Evolutionary conservation across 148 eudicot genomes (phyloP), one percentile per base, ranked within the genome.

Genomic region (Euryodendron excelsum): DNA sequence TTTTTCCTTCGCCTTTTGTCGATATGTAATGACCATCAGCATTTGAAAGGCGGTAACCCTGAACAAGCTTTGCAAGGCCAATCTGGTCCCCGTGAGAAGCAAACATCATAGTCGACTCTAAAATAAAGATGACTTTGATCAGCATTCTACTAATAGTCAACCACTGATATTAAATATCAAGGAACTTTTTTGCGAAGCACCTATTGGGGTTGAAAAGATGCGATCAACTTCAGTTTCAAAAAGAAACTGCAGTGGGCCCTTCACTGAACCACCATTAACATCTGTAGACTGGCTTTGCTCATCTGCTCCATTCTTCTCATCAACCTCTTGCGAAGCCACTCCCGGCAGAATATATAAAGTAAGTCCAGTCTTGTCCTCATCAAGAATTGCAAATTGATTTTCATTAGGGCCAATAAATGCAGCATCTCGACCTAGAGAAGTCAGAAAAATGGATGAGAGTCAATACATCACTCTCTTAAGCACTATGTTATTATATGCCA

Each of bases 121-220:
- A 81, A 87, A 76, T 74, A 75, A 75, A 79, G 23, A 84, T 67
- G 52, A 82, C n/a, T 17, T 10, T 52, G 78, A 64, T 87, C 74
- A 90, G 86, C 62, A 85, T 66, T 63, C 7, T 12, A 31, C 33
- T 48, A 76, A 64, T 61, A 14, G 21, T 23, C 52, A 30, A 55
- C 4, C 7, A 59, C 53, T 47, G 4, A 48, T 58, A 52, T 18
- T 15, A 50, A 73, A 74, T 48, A 39, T 53, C 44, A 48, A 62
- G 11, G 60, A 30, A 77, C 4, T n/a, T 44, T 56, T 58, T 76
- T 55, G 44, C 72, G 55, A 70, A 75, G 83, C 77, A 96, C 99
- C 99, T 96, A 96, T 68, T 23, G 99, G 99, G 39, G 97, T 93
- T 78, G 97, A 90, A 88, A 96, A 96, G 84, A 96, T 91, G 67